Evolutionary conservation across 371 early-diverging fungal genomes (phyloP).

Genomic region (Aphelidium insulamus): DNA sequence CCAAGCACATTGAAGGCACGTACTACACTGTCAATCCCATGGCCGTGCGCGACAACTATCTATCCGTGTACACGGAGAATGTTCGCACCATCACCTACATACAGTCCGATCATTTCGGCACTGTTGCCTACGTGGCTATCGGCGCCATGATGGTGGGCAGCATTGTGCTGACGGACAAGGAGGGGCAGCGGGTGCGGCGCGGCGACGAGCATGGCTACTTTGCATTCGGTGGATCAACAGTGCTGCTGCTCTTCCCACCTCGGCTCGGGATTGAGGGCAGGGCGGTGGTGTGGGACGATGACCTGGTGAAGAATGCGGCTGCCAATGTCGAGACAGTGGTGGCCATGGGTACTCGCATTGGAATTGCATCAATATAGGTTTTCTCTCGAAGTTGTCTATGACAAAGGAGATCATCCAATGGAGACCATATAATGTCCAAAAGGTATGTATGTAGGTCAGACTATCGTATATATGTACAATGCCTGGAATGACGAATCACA

Average conservation of each 20-base stretch:
- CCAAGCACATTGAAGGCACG: constrained; percentile 32
- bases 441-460: too few species aligned
- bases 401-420: too few species aligned
- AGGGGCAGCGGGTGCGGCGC: constrained; percentile 24
- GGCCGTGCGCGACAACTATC: constrained; percentile 29
- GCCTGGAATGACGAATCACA: too few species aligned
- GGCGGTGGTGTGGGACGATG: constrained; percentile 38
- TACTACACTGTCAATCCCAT: constrained; percentile 75
- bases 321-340: constrained; percentile 32
- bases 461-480: too few species aligned
- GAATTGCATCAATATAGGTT: too few species aligned
- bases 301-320: constrained; percentile 29
- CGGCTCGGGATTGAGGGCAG: too few species aligned
- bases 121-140: constrained; percentile 42
- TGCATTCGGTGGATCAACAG: constrained; percentile 55
- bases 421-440: too few species aligned
- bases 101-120: constrained; percentile 40
- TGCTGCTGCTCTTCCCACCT: constrained; percentile 47
- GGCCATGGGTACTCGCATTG: constrained; percentile 1
- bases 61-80: constrained; percentile 72
- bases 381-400: too few species aligned
- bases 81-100: constrained; percentile 42
- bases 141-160: constrained; percentile 83
- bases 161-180: constrained; percentile 35
- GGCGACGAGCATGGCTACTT: constrained; percentile 67